Conservation (phyloP, 2,329 filamentous ascomycete genomes). For the Cladosporium colombiae region DNA sequence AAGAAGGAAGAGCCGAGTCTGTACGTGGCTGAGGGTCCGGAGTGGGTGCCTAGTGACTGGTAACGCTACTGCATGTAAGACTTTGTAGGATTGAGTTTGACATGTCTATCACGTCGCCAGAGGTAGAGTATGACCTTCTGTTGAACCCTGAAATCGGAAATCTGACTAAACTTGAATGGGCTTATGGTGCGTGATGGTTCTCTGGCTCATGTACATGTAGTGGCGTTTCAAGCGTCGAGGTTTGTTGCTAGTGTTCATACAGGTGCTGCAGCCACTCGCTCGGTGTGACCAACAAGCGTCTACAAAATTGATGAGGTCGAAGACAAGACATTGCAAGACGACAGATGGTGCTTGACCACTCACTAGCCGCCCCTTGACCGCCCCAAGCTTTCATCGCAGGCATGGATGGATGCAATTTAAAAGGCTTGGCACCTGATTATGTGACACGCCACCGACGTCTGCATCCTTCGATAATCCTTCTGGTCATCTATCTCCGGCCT, state of each 20-base stretch:
- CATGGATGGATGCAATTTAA: not conserved
- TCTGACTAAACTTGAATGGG: too few species aligned
- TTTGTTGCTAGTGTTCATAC: not conserved
- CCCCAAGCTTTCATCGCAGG: not conserved
- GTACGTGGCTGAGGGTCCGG: slow-evolving; percentile 20
- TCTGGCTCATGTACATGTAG: not conserved
- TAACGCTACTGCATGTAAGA: not conserved
- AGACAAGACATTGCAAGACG: not conserved
- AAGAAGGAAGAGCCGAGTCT: slow-evolving; percentile 8
- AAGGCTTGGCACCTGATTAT: not conserved
- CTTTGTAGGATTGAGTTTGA: too few species aligned
- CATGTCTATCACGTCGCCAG: too few species aligned
- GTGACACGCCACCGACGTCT: not conserved
- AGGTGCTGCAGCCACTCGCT: not conserved
- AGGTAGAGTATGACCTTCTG: too few species aligned
- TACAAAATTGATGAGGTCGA: not conserved
- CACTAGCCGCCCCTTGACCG: not conserved
- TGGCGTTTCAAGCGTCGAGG: not conserved
- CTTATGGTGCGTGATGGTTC: not conserved
- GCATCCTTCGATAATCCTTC: not conserved
- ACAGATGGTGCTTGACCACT: not conserved
- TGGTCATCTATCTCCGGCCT: not conserved
- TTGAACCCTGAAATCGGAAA: too few species aligned
- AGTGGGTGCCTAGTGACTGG: not conserved
- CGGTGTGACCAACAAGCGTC: not conserved